Base-by-base conservation (phyloP, 148 eudicot genomes). In the Chenopodium quinoa region DNA sequence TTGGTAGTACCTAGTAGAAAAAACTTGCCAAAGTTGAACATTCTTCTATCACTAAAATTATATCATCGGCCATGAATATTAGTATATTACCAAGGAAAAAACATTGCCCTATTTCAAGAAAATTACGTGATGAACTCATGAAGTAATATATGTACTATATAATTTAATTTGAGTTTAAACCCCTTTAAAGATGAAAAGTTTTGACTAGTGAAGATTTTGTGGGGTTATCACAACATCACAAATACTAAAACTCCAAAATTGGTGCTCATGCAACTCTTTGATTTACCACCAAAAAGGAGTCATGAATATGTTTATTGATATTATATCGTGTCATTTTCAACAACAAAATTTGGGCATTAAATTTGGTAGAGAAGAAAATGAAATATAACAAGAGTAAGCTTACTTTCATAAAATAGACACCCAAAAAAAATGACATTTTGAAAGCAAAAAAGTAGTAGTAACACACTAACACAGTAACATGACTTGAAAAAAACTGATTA, bases 281-380 rank as follows among this genome's bases (percentile, higher is more conserved):
- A 46, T 47, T 29, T 66, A 34, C 52, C 70, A 22, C 54, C 2
- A 62, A 44, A 44, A 40, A 62, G 47, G 7, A 3, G 34, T 66
- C 48, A 50, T 50, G 32, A 56, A 54, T 70, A 52, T 31, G 32
- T n/a, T 9, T 71, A 48, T 64, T 23, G 0, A 29, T 23, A n/a
- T 67, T 50, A 37, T 67, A 3, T 12, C 62, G 16, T 4, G 81
- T 79, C 75, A 31, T 50, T 69, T 22, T 60, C 78, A 75, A 16
- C 52, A 20, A 9, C 17, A 29, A 19, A 11, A 4, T 4, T 67
- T 52, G 17, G 13, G 48, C 63, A 79, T 68, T 79, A 64, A 79
- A 71, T 71, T 50, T 48, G 73, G 32, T 34, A 20, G 46, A 11
- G 2, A n/a, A 48, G 44, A 46, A 29, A 46, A 47, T 25, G 7